Evolutionary conservation across 352 stramenopile genomes (phyloP).

Genomic region (Salisapilia sapeloensis): DNA sequence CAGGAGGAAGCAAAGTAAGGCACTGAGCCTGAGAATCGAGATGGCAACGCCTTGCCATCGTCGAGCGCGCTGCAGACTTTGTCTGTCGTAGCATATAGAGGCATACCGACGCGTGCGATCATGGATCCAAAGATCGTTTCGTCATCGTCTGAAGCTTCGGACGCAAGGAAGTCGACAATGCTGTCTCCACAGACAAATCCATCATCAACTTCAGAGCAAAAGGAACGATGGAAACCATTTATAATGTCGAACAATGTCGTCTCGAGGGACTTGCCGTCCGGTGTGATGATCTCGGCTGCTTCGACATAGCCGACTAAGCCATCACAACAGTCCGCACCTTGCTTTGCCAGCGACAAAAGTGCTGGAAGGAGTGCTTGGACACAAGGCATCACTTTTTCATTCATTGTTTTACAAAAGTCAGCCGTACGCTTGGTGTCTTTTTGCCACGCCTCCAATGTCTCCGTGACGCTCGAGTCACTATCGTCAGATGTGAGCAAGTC

Average conservation of each 20-base stretch:
- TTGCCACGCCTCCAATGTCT: slow-evolving; percentile 18
- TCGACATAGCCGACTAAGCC: slow-evolving; percentile 26
- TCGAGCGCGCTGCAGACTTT: slow-evolving; percentile 24
- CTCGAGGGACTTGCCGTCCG: slow-evolving; percentile 19
- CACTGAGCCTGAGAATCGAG: no score
- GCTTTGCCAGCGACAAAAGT: slow-evolving; percentile 20
- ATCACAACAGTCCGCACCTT: slow-evolving; percentile 24
- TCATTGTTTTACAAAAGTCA: slow-evolving; percentile 42
- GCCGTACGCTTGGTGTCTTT: slow-evolving; percentile 16
- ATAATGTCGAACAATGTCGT: slow-evolving; percentile 21
- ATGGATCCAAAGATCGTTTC: slow-evolving; percentile 22
- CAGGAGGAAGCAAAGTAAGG: slow-evolving; percentile 29
- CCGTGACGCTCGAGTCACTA: slow-evolving; percentile 5
- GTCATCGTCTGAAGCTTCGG: slow-evolving; percentile 9
- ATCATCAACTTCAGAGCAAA: slow-evolving; percentile 15
- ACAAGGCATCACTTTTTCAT: slow-evolving; percentile 22
- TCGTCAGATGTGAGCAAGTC: slow-evolving; percentile 6
- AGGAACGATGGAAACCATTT: slow-evolving; percentile 32
- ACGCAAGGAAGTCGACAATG: slow-evolving; percentile 19
- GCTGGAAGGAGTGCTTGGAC: slow-evolving; percentile 19
- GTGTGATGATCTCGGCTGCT: slow-evolving; percentile 22
- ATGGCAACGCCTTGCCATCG: slow-evolving; percentile 3
- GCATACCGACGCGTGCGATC: slow-evolving; percentile 20
- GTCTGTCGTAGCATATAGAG: slow-evolving; percentile 26
- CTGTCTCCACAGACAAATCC: slow-evolving; percentile 19